Conservation (phyloP, 805 yeast genomes). For the Kuraishia hungarica region DNA sequence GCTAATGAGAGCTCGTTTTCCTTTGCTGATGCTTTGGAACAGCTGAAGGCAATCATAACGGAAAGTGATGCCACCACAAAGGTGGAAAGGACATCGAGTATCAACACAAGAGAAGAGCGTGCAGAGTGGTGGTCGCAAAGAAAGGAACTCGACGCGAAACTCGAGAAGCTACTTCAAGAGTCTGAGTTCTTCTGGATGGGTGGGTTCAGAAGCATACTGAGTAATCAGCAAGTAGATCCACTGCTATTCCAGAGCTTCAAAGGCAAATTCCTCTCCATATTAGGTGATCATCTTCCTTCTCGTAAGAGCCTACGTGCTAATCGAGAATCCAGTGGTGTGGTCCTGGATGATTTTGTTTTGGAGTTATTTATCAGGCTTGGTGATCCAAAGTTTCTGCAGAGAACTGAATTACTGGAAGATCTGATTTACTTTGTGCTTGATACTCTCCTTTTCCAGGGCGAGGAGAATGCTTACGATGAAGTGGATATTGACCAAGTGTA, state of each 20-base stretch:
- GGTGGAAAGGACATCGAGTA: slow-evolving; percentile 37
- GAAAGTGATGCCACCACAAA: slow-evolving; percentile 58
- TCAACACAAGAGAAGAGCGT: slow-evolving; percentile 51
- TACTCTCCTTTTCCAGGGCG: slow-evolving; percentile 53
- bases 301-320: slow-evolving; percentile 19
- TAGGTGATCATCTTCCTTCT: slow-evolving; percentile 41
- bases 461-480: slow-evolving; percentile 55
- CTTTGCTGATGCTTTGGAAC: slow-evolving; percentile 35
- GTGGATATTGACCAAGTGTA: slow-evolving; percentile 49
- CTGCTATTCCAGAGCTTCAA: slow-evolving; percentile 24
- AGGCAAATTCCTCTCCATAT: slow-evolving; percentile 25
- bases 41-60: slow-evolving; percentile 42
- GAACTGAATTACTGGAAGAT: slow-evolving; percentile 46
- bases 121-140: slow-evolving; percentile 75
- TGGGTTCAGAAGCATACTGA: slow-evolving; percentile 63
- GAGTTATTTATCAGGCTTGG: slow-evolving; percentile 44
- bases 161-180: slow-evolving; percentile 42
- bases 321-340: slow-evolving; percentile 8
- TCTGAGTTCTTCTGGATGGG: slow-evolving; percentile 70
- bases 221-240: slow-evolving; percentile 19
- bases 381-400: slow-evolving; percentile 19
- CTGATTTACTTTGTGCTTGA: slow-evolving; percentile 56
- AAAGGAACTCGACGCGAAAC: slow-evolving; percentile 46
- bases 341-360: slow-evolving; percentile 36
- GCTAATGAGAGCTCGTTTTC: slow-evolving; percentile 31